Evolutionary conservation across 805 yeast genomes (phyloP), one percentile per base, ranked within the genome.

Genomic region (Scheffersomyces spartinae): DNA sequence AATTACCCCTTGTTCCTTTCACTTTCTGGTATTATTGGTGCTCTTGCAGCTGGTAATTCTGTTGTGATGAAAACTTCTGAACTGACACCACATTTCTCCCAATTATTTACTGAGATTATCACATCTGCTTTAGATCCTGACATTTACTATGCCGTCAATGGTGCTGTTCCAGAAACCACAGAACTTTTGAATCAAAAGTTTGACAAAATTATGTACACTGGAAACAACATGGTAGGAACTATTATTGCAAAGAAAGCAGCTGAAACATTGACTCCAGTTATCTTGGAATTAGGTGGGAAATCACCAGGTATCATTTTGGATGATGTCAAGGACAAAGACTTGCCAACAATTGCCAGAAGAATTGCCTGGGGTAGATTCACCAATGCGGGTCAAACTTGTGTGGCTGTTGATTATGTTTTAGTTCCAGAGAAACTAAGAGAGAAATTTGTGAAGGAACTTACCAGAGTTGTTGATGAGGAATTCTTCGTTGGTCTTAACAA

Each of bases 221-320:
- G 97, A 10, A 74, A 80, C 20, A 64, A 69, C 13, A 45, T 46
- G 13, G 94, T 85, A 15, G 97, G 95, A 12, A 70, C 66, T 18
- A 70, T 82, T 26, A 71, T 88, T 17, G 77, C 88, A 14, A 55
- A 61, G 31, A 79, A 80, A 23, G 95, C 96, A 1, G 91, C 88
- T n/a, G 73, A 81, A 51, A 67, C 70, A 12, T 61, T 86, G 37
- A 83, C 94, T 1, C 96, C 96, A 1, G 67, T 68, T 7, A 52
- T 80, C 6, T 62, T 86, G 33, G 97, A 86, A 52, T 61, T 86
- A 23, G 96, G 97, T 27, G 97, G 97, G 4, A 88, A 88, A 49
- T 77, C 88, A 6, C 97, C 97, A 0, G 80, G 71, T 2, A 66
- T 85, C 39, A 56, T 86, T 7, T 65, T 84, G 26, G 64, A 56